Conservation (phyloP, 169 alveolate genomes). For the Eimeria tenella region DNA sequence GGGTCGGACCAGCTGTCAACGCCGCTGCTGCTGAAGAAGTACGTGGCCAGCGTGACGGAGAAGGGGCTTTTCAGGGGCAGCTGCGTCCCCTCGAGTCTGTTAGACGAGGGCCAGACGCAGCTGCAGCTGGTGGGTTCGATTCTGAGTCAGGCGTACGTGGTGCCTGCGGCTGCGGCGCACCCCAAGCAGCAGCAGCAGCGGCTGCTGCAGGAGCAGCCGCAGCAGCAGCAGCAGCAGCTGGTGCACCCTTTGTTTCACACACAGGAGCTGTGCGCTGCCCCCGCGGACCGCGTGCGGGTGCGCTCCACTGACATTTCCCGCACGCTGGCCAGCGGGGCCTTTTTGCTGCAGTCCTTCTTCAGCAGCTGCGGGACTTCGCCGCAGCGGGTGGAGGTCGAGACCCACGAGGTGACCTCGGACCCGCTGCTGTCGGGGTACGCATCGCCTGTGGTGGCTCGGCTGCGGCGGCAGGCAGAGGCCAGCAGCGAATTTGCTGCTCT, state of each 20-base stretch:
- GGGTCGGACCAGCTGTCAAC: slow-evolving; percentile 53
- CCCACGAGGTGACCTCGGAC: slow-evolving; percentile 49
- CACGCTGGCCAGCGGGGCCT: slow-evolving; percentile 49
- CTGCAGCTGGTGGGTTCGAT: slow-evolving; percentile 16
- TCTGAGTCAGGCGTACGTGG: slow-evolving; percentile 40
- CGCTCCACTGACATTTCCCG: slow-evolving; percentile 46
- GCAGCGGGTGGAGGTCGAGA: slow-evolving; percentile 40
- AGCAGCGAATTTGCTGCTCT: slow-evolving; percentile 53
- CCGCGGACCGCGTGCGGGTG: neutral
- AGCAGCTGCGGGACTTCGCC: slow-evolving; percentile 25
- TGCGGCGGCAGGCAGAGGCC: slow-evolving; percentile 57
- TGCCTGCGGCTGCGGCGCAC: neutral
- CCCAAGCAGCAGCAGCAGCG: neutral
- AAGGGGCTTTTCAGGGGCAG: slow-evolving; percentile 47
- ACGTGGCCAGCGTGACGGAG: slow-evolving; percentile 18
- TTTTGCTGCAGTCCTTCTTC: slow-evolving; percentile 10
- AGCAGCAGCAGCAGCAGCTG: slow-evolving; percentile 57
- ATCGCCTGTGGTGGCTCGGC: neutral
- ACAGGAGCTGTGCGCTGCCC: neutral
- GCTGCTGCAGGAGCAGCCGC: slow-evolving; percentile 37
- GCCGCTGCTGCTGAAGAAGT: slow-evolving; percentile 37
- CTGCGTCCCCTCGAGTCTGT: slow-evolving; percentile 65
- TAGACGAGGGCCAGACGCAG: slow-evolving; percentile 49
- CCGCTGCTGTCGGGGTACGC: slow-evolving; percentile 49
- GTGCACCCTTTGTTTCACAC: slow-evolving; percentile 26